phyloP scores from a whole-genome alignment of 2,329 filamentous ascomycete species.

The Arachnomyces sp. region DNA sequence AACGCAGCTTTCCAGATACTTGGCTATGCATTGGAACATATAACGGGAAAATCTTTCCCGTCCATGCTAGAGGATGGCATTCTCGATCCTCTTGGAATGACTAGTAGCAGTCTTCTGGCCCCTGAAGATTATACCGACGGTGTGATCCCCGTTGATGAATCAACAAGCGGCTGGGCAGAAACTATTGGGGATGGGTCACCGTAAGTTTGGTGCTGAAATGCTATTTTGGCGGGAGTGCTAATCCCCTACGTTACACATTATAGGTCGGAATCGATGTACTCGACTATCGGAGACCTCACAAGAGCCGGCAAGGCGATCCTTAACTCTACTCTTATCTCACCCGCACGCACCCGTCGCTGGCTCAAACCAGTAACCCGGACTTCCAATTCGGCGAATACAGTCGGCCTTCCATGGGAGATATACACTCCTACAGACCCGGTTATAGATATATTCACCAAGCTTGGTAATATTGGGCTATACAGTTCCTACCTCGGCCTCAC shows the following conservation, averaged over 20 bases:
- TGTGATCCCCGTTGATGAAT: conserved; percentile 27
- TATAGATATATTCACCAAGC: conserved; percentile 31
- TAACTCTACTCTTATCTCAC: conserved; percentile 27
- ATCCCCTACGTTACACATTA: background rate
- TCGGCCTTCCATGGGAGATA: conserved; percentile 35
- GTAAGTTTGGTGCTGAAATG: conserved; percentile 12
- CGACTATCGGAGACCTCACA: conserved; percentile 29
- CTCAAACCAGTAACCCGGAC: conserved; percentile 35
- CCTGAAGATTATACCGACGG: conserved; percentile 24
- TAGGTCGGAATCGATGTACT: conserved; percentile 15
- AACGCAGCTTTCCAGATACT: conserved; percentile 35
- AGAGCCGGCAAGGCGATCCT: conserved; percentile 33
- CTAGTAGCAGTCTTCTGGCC: conserved; percentile 24
- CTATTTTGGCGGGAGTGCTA: background rate
- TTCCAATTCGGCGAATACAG: conserved; percentile 23
- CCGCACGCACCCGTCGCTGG: conserved; percentile 31
- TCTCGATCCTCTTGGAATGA: conserved; percentile 25
- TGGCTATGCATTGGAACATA: conserved; percentile 28
- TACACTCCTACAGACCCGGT: conserved; percentile 19
- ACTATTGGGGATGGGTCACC: conserved; percentile 25
- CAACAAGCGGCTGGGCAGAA: conserved; percentile 26
- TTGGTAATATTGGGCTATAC: conserved; percentile 27
- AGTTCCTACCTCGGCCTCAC: conserved; percentile 26
- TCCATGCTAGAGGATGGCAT: conserved; percentile 24
- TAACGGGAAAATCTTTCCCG: conserved; percentile 27